These are phyloP conservation scores for Rhynchosporium secalis DNA, from an alignment of 2,329 filamentous ascomycete species.

Conservation along the genomic window DNA sequence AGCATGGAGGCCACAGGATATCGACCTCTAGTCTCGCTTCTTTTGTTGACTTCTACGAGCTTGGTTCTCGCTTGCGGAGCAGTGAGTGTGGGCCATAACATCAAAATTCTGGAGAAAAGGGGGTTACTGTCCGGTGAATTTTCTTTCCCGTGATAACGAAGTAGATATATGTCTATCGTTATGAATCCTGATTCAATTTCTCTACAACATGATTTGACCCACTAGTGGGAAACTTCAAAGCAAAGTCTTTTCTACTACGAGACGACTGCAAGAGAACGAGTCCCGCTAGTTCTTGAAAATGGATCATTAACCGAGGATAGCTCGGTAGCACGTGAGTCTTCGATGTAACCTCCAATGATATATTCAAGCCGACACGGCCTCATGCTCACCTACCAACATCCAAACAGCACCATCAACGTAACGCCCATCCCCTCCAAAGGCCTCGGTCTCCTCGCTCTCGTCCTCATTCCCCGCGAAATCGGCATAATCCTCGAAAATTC, in stretches of 20 bases:
- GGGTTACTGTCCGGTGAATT: neutral
- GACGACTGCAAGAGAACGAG: neutral
- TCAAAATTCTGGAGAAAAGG: neutral
- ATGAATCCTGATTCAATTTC: neutral
- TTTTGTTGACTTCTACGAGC: neutral
- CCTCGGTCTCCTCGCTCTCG: slow-evolving; percentile 44
- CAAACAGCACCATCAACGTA: slow-evolving; percentile 22
- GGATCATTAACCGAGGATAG: neutral
- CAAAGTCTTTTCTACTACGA: neutral
- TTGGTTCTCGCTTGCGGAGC: neutral
- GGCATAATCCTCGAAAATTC: slow-evolving; percentile 44
- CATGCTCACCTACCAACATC: neutral
- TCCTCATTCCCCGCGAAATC: slow-evolving; percentile 41
- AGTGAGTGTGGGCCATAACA: neutral
- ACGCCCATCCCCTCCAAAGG: slow-evolving; percentile 42
- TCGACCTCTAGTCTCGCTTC: neutral
- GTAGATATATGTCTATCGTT: neutral
- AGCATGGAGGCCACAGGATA: neutral
- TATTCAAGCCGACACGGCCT: neutral
- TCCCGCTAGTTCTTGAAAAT: neutral
- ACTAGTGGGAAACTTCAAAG: neutral
- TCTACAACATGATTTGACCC: neutral
- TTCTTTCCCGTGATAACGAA: neutral
- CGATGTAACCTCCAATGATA: too few relatives aligned
- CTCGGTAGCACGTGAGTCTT: neutral